Evolutionary conservation across 352 stramenopile species (phyloP).

Genomic region (Phytopythium helicoides): DNA sequence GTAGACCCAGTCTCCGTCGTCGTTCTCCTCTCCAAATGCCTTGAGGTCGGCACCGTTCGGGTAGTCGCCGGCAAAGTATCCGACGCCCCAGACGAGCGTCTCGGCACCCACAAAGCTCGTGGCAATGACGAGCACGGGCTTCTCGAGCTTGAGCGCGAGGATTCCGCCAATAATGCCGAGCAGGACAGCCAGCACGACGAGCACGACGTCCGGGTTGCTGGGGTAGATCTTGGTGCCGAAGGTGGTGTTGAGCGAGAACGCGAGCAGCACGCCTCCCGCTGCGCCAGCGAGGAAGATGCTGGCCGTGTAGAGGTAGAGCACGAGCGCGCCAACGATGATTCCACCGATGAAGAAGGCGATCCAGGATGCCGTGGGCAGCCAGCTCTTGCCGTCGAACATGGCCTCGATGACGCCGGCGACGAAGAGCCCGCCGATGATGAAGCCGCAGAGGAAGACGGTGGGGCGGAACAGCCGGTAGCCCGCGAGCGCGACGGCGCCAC

Average conservation of each 20-base stretch:
- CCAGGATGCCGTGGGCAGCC: slow-evolving; percentile 56
- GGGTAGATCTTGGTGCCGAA: slow-evolving; percentile 51
- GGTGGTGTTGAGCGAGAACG: slow-evolving; percentile 46
- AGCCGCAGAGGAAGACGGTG: slow-evolving; percentile 64
- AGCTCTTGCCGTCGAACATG: slow-evolving; percentile 40
- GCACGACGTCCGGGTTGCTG: slow-evolving; percentile 37
- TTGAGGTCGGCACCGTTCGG: slow-evolving; percentile 55
- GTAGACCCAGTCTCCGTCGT: slow-evolving; percentile 52
- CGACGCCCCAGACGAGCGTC: slow-evolving; percentile 52
- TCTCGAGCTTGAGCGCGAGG: slow-evolving; percentile 54
- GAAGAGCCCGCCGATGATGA: slow-evolving; percentile 67
- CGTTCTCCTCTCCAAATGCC: slow-evolving; percentile 34
- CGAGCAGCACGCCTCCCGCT: slow-evolving; percentile 46
- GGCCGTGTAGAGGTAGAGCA: slow-evolving; percentile 45
- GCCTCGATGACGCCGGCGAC: slow-evolving; percentile 52
- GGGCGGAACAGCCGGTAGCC: slow-evolving; percentile 61
- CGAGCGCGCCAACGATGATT: slow-evolving; percentile 31
- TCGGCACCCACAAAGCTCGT: slow-evolving; percentile 60
- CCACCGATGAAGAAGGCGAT: slow-evolving; percentile 48
- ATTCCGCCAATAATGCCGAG: slow-evolving; percentile 39
- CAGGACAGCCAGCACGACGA: slow-evolving; percentile 36
- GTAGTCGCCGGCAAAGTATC: slow-evolving; percentile 68
- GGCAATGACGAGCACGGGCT: slow-evolving; percentile 46
- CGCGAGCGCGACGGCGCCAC: slow-evolving; percentile 38
- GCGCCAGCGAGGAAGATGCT: slow-evolving; percentile 51